Percentiles rank a stretch among this genome's conserved stretches.
These are phyloP conservation scores for Exophiala mesophila DNA, from an alignment of 2,329 filamentous ascomycete species.

Conservation along the genomic window DNA sequence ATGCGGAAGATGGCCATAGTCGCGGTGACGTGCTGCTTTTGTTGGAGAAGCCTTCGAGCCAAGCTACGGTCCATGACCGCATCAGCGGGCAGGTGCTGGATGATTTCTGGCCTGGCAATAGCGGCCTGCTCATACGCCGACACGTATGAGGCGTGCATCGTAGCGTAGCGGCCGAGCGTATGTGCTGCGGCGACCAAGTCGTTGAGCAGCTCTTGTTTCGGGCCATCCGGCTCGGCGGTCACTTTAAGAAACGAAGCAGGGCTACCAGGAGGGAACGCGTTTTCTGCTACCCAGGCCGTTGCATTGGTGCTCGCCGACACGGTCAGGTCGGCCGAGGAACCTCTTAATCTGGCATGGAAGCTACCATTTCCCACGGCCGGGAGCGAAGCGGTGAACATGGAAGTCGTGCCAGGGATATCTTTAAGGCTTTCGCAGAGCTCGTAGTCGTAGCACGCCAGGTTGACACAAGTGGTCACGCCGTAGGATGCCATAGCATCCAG, in stretches of 20 bases:
- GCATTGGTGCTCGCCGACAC: too few species aligned
- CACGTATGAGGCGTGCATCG: constrained; percentile 1
- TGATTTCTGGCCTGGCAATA: neutral
- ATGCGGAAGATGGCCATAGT: too few species aligned
- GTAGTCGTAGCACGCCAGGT: constrained; percentile 8
- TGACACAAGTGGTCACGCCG: constrained; percentile 25
- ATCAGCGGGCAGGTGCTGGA: constrained; percentile 3
- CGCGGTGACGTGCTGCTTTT: constrained; percentile 2
- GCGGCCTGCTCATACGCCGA: neutral
- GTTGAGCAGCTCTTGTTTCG: neutral
- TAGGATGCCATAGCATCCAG: constrained; percentile 18
- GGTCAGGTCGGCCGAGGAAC: too few species aligned
- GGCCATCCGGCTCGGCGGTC: neutral
- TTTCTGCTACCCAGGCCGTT: too few species aligned
- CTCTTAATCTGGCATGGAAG: too few species aligned
- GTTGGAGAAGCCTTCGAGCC: neutral
- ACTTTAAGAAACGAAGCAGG: too few species aligned
- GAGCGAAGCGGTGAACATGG: constrained; percentile 3
- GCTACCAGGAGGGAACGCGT: too few species aligned
- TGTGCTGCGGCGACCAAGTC: neutral
- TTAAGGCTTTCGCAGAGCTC: neutral
- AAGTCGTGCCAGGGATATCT: neutral
- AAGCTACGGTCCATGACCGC: neutral
- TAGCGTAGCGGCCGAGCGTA: neutral
- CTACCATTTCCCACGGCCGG: too few species aligned